Conservation (phyloP, 2,329 filamentous ascomycete species). For the Fusarium buxicola region DNA sequence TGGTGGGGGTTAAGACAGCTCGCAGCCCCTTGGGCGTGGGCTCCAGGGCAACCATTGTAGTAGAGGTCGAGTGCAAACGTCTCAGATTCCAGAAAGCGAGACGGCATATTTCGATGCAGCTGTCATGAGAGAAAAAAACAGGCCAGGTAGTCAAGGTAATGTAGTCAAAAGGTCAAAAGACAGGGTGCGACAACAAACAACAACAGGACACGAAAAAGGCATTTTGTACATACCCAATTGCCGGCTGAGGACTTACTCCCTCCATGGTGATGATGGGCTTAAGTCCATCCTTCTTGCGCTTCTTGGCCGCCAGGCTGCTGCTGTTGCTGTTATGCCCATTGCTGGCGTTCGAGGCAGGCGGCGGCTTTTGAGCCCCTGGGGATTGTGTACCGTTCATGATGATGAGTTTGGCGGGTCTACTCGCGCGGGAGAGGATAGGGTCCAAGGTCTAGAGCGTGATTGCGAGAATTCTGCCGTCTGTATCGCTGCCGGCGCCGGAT, state of each 20-base stretch:
- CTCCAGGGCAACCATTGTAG: slow-evolving; percentile 1
- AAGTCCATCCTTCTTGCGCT: slow-evolving; percentile 78
- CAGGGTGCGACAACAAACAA: slow-evolving; percentile 10
- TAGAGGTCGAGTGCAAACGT: neutral
- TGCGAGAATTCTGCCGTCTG: neutral
- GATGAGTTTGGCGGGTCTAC: slow-evolving; percentile 19
- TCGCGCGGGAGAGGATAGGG: slow-evolving; percentile 13
- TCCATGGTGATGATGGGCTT: slow-evolving; percentile 83
- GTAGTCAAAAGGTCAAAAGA: neutral
- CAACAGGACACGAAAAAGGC: slow-evolving; percentile 3
- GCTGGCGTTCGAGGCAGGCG: slow-evolving; percentile 39
- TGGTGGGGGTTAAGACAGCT: slow-evolving; percentile 11
- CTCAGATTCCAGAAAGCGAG: slow-evolving; percentile 1
- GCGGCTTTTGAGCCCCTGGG: slow-evolving; percentile 49
- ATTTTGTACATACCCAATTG: slow-evolving; percentile 51
- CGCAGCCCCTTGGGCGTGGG: neutral
- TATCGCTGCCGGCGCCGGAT: slow-evolving; percentile 17
- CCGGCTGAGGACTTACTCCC: slow-evolving; percentile 51
- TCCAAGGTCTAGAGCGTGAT: neutral
- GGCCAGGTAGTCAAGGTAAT: neutral
- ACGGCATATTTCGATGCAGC: neutral
- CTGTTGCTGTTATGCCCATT: slow-evolving; percentile 47
- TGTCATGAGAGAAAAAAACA: slow-evolving; percentile 4
- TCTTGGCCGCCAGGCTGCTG: slow-evolving; percentile 63
- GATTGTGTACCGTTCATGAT: slow-evolving; percentile 47